Conservation (phyloP, 257 asterid genomes). For the Ajuga chamaepitys region DNA sequence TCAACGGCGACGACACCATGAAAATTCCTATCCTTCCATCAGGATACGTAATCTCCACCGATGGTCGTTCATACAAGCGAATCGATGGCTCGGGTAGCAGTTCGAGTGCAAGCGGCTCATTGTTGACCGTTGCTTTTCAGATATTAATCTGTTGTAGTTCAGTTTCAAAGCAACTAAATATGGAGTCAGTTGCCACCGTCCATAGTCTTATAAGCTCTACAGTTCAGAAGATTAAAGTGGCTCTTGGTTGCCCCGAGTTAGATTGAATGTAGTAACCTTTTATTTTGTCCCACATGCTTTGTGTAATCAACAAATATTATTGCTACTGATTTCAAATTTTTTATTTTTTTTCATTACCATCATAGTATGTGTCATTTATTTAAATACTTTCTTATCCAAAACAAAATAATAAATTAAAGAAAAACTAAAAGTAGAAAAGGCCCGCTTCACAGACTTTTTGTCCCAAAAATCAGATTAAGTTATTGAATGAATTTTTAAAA, state of each 20-base stretch:
- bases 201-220: conserved; percentile 46
- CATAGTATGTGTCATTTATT: too few species aligned
- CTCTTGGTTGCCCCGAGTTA: conserved; percentile 24
- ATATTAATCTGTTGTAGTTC: conserved; percentile 20
- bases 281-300: background rate
- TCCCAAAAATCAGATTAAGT: too few species aligned
- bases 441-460: too few species aligned
- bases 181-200: conserved; percentile 39
- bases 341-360: too few species aligned
- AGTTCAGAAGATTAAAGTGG: conserved; percentile 34
- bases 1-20: conserved; percentile 30
- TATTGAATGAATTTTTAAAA: too few species aligned
- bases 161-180: conserved; percentile 23
- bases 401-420: too few species aligned
- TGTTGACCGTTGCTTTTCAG: conserved; percentile 52
- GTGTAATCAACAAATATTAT: background rate
- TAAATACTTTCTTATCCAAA: too few species aligned
- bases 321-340: too few species aligned
- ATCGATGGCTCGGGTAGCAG: conserved; percentile 21
- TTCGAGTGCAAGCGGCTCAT: conserved; percentile 30
- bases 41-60: conserved; percentile 52
- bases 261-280: background rate
- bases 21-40: conserved; percentile 53
- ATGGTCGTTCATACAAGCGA: conserved; percentile 25
- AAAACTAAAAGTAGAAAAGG: too few species aligned